Evolutionary conservation across 495 filamentous ascomycete genomes (phyloP).

Genomic region (Cercophora scortea): DNA sequence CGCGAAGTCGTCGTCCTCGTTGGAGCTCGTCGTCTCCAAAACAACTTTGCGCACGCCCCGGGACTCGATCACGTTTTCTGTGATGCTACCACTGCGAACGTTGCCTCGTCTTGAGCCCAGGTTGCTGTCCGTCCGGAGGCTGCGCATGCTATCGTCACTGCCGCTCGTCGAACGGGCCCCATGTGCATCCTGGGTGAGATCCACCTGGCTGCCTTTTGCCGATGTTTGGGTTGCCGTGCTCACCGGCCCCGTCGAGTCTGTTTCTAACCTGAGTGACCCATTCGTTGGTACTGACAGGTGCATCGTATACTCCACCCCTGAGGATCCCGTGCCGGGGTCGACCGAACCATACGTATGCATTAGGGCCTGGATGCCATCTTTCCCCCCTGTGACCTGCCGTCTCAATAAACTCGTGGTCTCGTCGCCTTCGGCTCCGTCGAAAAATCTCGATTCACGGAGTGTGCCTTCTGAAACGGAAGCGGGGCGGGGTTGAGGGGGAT

Average conservation of each 20-base stretch:
- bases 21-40: constrained; percentile 58
- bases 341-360: constrained; percentile 60
- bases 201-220: constrained; percentile 1
- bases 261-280: constrained; percentile 9
- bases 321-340: constrained; percentile 1
- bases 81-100: constrained; percentile 79
- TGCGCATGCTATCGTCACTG: constrained; percentile 15
- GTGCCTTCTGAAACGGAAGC: constrained; percentile 13
- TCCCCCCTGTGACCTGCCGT: constrained; percentile 37
- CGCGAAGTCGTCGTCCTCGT: constrained; percentile 23
- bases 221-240: constrained; percentile 21
- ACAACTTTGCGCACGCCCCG: constrained; percentile 81
- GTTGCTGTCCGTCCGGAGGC: constrained; percentile 8
- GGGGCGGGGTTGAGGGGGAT: constrained; percentile 14
- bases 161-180: constrained; percentile 5
- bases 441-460: constrained; percentile 4
- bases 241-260: constrained; percentile 9
- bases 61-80: constrained; percentile 75
- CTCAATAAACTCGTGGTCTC: constrained; percentile 34
- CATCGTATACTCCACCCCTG: constrained; percentile 15
- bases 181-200: neutral
- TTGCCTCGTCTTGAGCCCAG: constrained; percentile 38
- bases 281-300: constrained; percentile 20
- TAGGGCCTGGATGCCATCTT: constrained; percentile 63
- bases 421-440: constrained; percentile 17